Evolutionary conservation across 2,329 filamentous ascomycete species (phyloP).

Genomic region (Xylariaceae sp.): DNA sequence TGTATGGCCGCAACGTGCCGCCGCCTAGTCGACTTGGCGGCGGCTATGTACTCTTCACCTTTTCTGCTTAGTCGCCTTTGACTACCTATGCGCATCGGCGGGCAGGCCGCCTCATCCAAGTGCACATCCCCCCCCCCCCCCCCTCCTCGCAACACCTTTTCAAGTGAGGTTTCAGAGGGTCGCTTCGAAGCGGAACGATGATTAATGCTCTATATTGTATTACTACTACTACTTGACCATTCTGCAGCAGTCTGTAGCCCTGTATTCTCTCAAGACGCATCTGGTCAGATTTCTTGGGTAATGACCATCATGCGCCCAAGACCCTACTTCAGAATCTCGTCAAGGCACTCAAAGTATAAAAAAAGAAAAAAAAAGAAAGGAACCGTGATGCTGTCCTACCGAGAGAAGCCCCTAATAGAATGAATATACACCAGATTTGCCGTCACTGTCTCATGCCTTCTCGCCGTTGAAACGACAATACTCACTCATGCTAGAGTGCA

Average conservation of each 20-base stretch:
- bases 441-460: conserved; percentile 13
- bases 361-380: conserved; percentile 26
- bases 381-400: conserved; percentile 26
- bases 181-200: conserved; percentile 12
- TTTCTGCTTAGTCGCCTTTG: too few species aligned
- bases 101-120: too few species aligned
- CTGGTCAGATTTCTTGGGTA: conserved; percentile 16
- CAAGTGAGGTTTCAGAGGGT: not conserved
- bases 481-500: conserved; percentile 3
- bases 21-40: too few species aligned
- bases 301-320: conserved; percentile 22
- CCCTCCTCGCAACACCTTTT: not conserved
- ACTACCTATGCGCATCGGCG: too few species aligned
- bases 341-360: conserved; percentile 30
- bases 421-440: conserved; percentile 26
- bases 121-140: too few species aligned
- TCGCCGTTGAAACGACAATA: conserved; percentile 9
- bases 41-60: too few species aligned
- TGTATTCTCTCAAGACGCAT: conserved; percentile 15
- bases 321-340: conserved; percentile 21
- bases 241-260: conserved; percentile 22
- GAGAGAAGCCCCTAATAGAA: conserved; percentile 27
- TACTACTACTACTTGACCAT: conserved; percentile 25
- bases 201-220: conserved; percentile 29
- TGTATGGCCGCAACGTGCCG: too few species aligned